Evolutionary conservation across 805 yeast genomes (phyloP).

Genomic region (Saccharomycopsis microspora): DNA sequence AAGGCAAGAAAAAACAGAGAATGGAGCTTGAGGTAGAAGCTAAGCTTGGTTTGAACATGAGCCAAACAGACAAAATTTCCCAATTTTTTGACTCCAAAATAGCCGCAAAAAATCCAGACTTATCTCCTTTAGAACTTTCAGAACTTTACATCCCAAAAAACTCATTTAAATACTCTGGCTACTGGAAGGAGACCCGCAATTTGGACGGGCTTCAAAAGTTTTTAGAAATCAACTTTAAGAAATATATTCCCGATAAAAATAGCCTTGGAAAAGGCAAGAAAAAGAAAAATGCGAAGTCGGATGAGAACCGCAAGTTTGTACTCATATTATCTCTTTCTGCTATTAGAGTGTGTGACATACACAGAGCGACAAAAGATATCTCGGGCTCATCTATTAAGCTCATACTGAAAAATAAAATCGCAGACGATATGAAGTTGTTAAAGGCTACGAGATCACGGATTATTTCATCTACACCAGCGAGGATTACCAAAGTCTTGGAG

Average conservation of each 20-base stretch:
- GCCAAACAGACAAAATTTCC: slow-evolving; percentile 48
- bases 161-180: slow-evolving; percentile 46
- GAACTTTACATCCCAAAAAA: slow-evolving; percentile 48
- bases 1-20: slow-evolving; percentile 53
- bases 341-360: slow-evolving; percentile 77
- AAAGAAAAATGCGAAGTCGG: slow-evolving; percentile 19
- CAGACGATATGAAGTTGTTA: slow-evolving; percentile 37
- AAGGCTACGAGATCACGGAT: slow-evolving; percentile 35
- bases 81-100: slow-evolving; percentile 56
- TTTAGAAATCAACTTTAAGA: slow-evolving; percentile 37
- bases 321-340: slow-evolving; percentile 62
- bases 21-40: slow-evolving; percentile 52
- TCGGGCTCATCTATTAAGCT: slow-evolving; percentile 50
- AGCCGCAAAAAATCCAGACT: slow-evolving; percentile 48
- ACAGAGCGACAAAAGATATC: slow-evolving; percentile 44
- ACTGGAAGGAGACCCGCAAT: slow-evolving; percentile 39
- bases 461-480: slow-evolving; percentile 54
- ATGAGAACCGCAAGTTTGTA: slow-evolving; percentile 12
- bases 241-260: slow-evolving; percentile 23
- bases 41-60: slow-evolving; percentile 43
- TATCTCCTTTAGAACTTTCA: slow-evolving; percentile 64
- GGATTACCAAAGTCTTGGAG: slow-evolving; percentile 37
- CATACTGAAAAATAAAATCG: slow-evolving; percentile 63
- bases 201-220: slow-evolving; percentile 47
- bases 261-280: slow-evolving; percentile 18